phyloP scores from a whole-genome alignment of 139 green algal species.

The Mesotaenium endlicherianum region DNA sequence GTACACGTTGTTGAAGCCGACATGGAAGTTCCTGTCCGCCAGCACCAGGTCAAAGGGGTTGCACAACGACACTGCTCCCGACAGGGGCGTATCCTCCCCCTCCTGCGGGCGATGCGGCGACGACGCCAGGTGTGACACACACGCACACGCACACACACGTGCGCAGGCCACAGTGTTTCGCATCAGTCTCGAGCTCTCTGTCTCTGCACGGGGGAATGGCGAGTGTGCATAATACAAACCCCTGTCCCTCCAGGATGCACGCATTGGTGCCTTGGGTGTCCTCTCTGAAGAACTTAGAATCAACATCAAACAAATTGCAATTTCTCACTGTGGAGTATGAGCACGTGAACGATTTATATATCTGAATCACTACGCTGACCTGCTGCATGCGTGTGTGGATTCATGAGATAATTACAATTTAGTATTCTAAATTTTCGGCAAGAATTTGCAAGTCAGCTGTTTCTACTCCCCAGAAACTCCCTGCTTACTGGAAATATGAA shows the following conservation, averaged over 20 bases:
- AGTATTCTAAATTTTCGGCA: background rate
- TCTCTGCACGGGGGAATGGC: background rate
- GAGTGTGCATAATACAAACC: background rate
- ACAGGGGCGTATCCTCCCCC: slow-evolving; percentile 63
- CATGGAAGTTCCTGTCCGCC: slow-evolving; percentile 67
- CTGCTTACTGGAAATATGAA: too few species aligned
- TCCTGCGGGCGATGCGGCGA: too few species aligned
- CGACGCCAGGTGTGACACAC: too few species aligned
- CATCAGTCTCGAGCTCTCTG: background rate
- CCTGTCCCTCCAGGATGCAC: background rate
- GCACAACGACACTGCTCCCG: slow-evolving; percentile 84
- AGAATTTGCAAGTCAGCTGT: background rate
- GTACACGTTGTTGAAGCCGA: slow-evolving; percentile 86
- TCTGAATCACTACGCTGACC: background rate
- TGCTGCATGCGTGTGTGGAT: background rate
- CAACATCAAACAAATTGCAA: too few species aligned
- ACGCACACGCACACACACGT: too few species aligned
- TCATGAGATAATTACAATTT: background rate
- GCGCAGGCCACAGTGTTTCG: background rate
- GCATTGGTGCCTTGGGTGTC: too few species aligned
- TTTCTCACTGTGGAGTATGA: background rate
- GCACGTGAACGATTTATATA: background rate
- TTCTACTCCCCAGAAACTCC: background rate
- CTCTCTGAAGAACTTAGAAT: too few species aligned
- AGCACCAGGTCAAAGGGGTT: slow-evolving; percentile 86